Conservation (phyloP, 163 green algal species). For the Scenedesmus sp. region DNA sequence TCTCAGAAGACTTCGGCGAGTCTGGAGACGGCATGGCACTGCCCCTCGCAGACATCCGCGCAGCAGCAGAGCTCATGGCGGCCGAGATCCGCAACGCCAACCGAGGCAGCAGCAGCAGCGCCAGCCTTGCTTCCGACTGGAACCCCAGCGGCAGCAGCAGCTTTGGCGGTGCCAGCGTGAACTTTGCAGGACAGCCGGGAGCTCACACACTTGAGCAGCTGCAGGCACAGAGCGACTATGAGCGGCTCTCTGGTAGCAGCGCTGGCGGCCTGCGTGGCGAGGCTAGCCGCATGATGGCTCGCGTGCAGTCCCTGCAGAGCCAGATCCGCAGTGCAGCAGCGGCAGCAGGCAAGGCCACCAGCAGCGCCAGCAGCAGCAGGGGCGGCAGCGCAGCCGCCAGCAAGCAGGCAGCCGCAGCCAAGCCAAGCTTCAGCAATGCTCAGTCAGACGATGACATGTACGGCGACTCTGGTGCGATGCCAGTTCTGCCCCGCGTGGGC, state of each 20-base stretch:
- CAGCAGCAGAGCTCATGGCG: constrained; percentile 28
- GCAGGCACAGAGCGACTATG: constrained; percentile 40
- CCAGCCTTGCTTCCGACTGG: constrained; percentile 13
- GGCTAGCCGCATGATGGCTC: constrained; percentile 2
- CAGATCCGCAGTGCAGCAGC: constrained; percentile 27
- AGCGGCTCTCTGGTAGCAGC: constrained; percentile 4
- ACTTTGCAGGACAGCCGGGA: not conserved
- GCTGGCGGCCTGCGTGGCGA: not conserved
- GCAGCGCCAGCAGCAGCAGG: not conserved
- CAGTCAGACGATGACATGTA: constrained; percentile 7
- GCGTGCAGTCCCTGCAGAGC: constrained; percentile 35
- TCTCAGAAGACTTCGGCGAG: constrained; percentile 25
- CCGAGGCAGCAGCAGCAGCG: not conserved
- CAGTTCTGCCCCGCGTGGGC: not conserved
- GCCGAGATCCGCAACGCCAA: not conserved
- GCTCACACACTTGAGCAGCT: constrained; percentile 34
- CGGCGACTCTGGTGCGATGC: constrained; percentile 36
- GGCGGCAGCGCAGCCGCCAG: not conserved
- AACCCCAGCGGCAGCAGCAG: constrained; percentile 24
- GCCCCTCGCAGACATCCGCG: constrained; percentile 17
- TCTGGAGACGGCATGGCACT: constrained; percentile 49
- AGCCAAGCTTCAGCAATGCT: not conserved
- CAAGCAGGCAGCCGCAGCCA: not conserved
- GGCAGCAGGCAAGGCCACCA: not conserved
- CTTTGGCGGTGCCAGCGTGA: constrained; percentile 24